Percentiles rank a stretch among this genome's conserved stretches.
phyloP scores from a whole-genome alignment of 2,329 filamentous ascomycete species.

The Colletotrichum gloeosporioides region DNA sequence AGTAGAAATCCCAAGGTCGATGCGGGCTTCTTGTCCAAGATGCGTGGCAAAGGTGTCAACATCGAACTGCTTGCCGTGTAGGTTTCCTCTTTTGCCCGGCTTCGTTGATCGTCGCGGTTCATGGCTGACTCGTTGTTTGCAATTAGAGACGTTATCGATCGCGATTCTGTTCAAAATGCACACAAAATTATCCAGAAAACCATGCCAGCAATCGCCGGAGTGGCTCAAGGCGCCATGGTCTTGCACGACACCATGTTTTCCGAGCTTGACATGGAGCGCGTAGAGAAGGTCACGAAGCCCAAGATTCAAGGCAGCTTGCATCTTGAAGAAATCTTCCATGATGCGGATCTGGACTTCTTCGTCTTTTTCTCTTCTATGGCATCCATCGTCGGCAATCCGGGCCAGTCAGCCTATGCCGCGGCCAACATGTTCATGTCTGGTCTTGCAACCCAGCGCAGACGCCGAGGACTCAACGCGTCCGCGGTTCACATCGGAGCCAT shows the following conservation, averaged over 20 bases:
- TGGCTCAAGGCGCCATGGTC: slow-evolving; percentile 47
- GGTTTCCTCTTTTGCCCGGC: background rate
- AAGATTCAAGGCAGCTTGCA: slow-evolving; percentile 40
- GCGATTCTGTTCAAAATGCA: background rate
- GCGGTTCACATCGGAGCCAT: slow-evolving; percentile 42
- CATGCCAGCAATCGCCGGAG: slow-evolving; percentile 34
- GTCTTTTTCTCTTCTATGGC: slow-evolving; percentile 37
- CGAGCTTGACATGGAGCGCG: slow-evolving; percentile 31
- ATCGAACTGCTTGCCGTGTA: slow-evolving; percentile 29
- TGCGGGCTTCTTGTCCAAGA: slow-evolving; percentile 21
- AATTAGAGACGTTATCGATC: background rate
- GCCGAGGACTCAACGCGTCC: slow-evolving; percentile 40
- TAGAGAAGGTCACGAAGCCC: slow-evolving; percentile 27
- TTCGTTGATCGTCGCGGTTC: background rate
- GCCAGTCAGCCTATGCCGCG: slow-evolving; percentile 50
- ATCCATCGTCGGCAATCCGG: slow-evolving; percentile 31
- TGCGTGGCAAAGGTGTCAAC: slow-evolving; percentile 33
- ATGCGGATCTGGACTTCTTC: slow-evolving; percentile 37
- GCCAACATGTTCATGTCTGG: slow-evolving; percentile 47
- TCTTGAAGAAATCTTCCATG: slow-evolving; percentile 26
- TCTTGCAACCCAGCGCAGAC: slow-evolving; percentile 38
- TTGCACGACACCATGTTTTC: slow-evolving; percentile 25
- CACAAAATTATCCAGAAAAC: background rate
- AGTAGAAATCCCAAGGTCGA: slow-evolving; percentile 35
- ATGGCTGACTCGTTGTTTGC: background rate